These are phyloP conservation scores for Suillus subalutaceus DNA, from an alignment of 768 basidiomycete species.

Conservation along the genomic window DNA sequence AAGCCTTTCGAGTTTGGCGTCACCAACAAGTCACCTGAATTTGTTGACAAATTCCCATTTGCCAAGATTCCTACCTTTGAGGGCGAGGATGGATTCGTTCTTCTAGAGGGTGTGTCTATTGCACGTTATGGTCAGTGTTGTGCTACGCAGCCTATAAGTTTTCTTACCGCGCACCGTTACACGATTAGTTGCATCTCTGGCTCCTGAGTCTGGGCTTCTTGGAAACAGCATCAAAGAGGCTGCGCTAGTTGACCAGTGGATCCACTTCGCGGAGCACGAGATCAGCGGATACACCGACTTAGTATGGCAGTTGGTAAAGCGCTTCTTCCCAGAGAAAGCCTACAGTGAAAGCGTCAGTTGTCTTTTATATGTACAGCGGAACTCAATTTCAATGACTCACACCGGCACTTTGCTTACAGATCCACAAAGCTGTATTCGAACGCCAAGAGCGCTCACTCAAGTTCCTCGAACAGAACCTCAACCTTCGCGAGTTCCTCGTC, in stretches of 20 bases:
- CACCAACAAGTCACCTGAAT: slow-evolving; percentile 31
- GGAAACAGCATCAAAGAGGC: slow-evolving; percentile 25
- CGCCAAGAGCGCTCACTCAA: slow-evolving; percentile 29
- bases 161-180: neutral
- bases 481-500: slow-evolving; percentile 26
- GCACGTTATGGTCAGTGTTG: slow-evolving; percentile 28
- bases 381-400: neutral
- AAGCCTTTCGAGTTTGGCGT: slow-evolving; percentile 26
- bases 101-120: slow-evolving; percentile 33
- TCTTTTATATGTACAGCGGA: neutral
- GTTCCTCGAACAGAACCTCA: slow-evolving; percentile 29
- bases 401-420: slow-evolving; percentile 11
- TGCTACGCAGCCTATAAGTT: neutral
- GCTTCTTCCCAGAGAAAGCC: slow-evolving; percentile 14
- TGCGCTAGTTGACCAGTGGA: slow-evolving; percentile 34
- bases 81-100: slow-evolving; percentile 21
- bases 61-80: slow-evolving; percentile 34
- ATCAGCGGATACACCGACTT: slow-evolving; percentile 26
- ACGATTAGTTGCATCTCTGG: slow-evolving; percentile 24
- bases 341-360: slow-evolving; percentile 29
- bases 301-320: slow-evolving; percentile 20
- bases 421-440: slow-evolving; percentile 18
- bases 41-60: slow-evolving; percentile 30
- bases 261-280: slow-evolving; percentile 32
- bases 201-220: slow-evolving; percentile 29